These are phyloP conservation scores for Penicillium glabrum DNA, from an alignment of 2,329 filamentous ascomycete species.

Conservation along the genomic window DNA sequence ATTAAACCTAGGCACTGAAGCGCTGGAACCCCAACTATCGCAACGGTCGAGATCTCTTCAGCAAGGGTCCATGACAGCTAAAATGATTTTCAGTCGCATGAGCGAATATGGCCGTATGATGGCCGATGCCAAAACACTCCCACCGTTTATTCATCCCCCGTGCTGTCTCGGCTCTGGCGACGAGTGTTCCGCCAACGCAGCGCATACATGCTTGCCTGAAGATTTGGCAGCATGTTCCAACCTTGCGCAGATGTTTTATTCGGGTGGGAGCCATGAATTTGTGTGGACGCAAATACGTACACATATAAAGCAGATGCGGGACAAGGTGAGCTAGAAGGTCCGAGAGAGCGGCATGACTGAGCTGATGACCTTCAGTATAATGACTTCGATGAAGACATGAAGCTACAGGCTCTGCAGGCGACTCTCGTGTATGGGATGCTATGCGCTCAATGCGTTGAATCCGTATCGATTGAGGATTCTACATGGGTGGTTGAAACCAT, in stretches of 20 bases:
- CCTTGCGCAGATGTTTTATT: constrained; percentile 1
- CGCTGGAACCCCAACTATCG: not conserved
- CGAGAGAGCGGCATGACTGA: not conserved
- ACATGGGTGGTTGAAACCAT: not conserved
- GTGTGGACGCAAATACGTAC: constrained; percentile 2
- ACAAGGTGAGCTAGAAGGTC: not conserved
- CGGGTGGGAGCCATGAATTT: not conserved
- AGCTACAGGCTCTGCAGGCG: not conserved
- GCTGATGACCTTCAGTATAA: not conserved
- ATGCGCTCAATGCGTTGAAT: not conserved
- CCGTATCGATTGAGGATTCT: not conserved
- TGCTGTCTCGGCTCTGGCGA: not conserved
- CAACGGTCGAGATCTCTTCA: not conserved
- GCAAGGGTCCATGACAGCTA: constrained; percentile 1
- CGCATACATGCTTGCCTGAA: constrained; percentile 1
- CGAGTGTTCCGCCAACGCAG: not conserved
- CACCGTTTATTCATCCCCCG: constrained; percentile 1
- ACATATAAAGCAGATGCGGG: constrained; percentile 2
- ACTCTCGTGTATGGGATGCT: not conserved
- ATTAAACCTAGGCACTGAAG: not conserved
- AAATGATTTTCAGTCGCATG: constrained; percentile 2
- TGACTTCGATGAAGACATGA: not conserved
- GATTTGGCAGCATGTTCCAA: constrained; percentile 1
- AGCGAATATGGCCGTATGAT: not conserved
- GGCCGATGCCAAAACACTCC: constrained; percentile 1